Evolutionary conservation across 805 yeast species (phyloP).

Genomic region (Danielozyma ontarioensis): DNA sequence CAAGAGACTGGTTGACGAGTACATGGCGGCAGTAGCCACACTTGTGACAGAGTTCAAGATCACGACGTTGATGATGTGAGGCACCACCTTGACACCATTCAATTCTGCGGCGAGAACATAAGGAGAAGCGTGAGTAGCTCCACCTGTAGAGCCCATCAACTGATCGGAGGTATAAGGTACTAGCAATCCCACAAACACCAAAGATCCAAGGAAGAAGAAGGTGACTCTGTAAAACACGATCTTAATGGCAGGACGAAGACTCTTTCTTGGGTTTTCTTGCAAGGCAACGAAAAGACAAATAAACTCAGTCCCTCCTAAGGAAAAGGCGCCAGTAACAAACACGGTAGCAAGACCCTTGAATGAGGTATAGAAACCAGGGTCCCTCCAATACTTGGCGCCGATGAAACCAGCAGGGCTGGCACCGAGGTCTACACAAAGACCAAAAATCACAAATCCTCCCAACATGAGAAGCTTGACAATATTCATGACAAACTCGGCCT

Average conservation of each 20-base stretch:
- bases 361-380: constrained; percentile 24
- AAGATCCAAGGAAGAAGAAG: constrained; percentile 23
- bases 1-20: constrained; percentile 20
- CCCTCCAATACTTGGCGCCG: constrained; percentile 28
- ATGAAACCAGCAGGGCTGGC: constrained; percentile 17
- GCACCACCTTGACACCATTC: constrained; percentile 21
- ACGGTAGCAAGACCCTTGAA: constrained; percentile 27
- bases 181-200: constrained; percentile 28
- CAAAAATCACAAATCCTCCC: constrained; percentile 24
- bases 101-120: constrained; percentile 24
- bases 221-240: constrained; percentile 22
- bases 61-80: constrained; percentile 28
- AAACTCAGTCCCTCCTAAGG: constrained; percentile 30
- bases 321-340: constrained; percentile 28
- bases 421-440: constrained; percentile 19
- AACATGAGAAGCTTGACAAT: constrained; percentile 17
- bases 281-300: constrained; percentile 27
- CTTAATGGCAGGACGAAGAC: constrained; percentile 20
- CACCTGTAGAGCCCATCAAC: constrained; percentile 27
- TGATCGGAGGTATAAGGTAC: constrained; percentile 30
- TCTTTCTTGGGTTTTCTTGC: constrained; percentile 20
- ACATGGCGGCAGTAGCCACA: constrained; percentile 28
- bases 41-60: constrained; percentile 27
- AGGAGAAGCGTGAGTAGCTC: constrained; percentile 20
- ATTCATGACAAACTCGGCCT: constrained; percentile 27